Base-by-base conservation (phyloP, 139 green algal genomes). In the Closterium sp. region DNA sequence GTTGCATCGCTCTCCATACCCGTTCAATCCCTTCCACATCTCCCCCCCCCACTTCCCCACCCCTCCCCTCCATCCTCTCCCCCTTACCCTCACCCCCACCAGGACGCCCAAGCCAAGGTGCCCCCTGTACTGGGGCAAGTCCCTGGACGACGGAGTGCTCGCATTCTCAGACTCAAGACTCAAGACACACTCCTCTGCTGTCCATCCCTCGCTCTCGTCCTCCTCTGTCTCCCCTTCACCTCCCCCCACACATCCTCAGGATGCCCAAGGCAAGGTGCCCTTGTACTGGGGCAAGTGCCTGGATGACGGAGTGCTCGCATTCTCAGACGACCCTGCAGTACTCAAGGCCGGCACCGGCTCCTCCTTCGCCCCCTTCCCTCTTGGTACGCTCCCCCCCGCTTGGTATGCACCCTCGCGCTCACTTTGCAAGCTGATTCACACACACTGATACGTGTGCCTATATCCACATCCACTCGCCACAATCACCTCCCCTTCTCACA, bases 201-300 rank as follows among this genome's bases (percentile, higher is more conserved):
- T n/a, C n/a, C n/a, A n/a, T n/a, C 38, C 3, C 21, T 66, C 38
- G 36, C 6, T 55, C 36, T 64, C 38, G 16, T 64, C 6, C 38
- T 12, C 38, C 2, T 12, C 9, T 66, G 2, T 16, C 55, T 4
- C 25, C 55, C 55, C 55, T 76, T 0, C 55, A 0, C 12, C 5
- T 3, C 55, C 0, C 55, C 55, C 12, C 25, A 28, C 55, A 0
- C 55, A 19, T 76, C 0, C 12, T 12, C 87, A 90, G 87, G 87
- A 90, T 25, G 23, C 33, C 10, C 32, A 86, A 31, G 87, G 87
- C 30, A 90, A 87, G 33, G 87, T 90, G 87, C 87, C 87, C 8
- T 90, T 90, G 87, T 90, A 90, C 64, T 90, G 87, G 87, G 87
- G 87, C 87, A 90, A 35, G 55, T 90, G 87, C 33, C 10, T 86